Evolutionary conservation across 768 basidiomycete genomes (phyloP).

Genomic region (Tephrocybe rancida): DNA sequence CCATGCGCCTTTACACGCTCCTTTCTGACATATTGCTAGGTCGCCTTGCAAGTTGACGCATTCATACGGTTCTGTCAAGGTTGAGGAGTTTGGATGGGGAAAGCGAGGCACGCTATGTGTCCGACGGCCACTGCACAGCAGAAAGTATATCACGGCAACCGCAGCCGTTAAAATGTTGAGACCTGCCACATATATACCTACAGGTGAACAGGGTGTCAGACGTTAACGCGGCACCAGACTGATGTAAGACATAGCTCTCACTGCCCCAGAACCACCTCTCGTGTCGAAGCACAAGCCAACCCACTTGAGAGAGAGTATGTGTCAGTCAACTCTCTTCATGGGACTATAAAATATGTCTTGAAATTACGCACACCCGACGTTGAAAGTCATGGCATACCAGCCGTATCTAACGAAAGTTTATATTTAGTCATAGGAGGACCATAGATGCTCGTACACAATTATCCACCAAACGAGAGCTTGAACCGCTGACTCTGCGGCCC

Average conservation of each 20-base stretch:
- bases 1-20: slow-evolving; percentile 37
- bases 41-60: slow-evolving; percentile 34
- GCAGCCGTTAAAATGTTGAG: slow-evolving; percentile 27
- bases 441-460: slow-evolving; percentile 22
- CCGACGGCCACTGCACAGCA: slow-evolving; percentile 33
- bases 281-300: slow-evolving; percentile 30
- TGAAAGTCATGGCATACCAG: slow-evolving; percentile 34
- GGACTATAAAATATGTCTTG: background rate
- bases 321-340: background rate
- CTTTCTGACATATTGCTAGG: slow-evolving; percentile 35
- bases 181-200: slow-evolving; percentile 33
- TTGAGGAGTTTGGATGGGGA: slow-evolving; percentile 30
- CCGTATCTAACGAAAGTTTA: slow-evolving; percentile 27
- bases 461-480: slow-evolving; percentile 25
- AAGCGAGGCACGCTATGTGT: slow-evolving; percentile 33
- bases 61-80: slow-evolving; percentile 40
- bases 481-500: slow-evolving; percentile 17
- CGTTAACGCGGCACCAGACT: background rate
- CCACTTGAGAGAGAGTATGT: slow-evolving; percentile 22
- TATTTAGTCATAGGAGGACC: background rate
- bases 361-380: slow-evolving; percentile 30
- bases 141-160: slow-evolving; percentile 32
- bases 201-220: background rate
- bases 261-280: slow-evolving; percentile 22
- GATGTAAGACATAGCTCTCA: slow-evolving; percentile 10